These are phyloP conservation scores for Gaultheria prostrata DNA, from an alignment of 148 eudicot species.

Conservation along the genomic window DNA sequence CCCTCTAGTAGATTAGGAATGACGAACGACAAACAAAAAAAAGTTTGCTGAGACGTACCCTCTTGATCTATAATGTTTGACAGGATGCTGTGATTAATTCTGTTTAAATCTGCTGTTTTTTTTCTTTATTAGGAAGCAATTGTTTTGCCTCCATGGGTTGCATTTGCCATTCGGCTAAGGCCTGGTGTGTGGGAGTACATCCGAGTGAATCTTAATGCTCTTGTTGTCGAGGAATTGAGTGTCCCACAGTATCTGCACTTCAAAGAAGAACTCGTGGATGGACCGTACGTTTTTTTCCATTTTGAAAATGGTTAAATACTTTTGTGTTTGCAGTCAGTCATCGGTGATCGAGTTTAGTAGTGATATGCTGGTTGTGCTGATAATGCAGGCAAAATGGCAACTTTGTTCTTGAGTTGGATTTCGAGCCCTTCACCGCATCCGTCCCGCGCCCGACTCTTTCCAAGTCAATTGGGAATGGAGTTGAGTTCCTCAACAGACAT, in stretches of 20 bases:
- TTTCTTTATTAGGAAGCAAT: conserved; percentile 51
- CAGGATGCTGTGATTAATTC: conserved; percentile 21
- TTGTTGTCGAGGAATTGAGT: conserved; percentile 61
- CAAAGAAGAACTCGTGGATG: conserved; percentile 82
- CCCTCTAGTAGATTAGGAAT: no score
- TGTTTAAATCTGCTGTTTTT: background rate
- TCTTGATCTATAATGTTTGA: background rate
- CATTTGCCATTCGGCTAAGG: conserved; percentile 79
- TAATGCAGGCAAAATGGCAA: conserved; percentile 62
- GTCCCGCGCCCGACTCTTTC: conserved; percentile 92
- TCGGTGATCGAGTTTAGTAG: no score
- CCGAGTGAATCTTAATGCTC: conserved; percentile 59
- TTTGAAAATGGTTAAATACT: no score
- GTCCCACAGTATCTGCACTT: conserved; percentile 76
- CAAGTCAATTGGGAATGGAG: conserved; percentile 94
- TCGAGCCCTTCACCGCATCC: conserved; percentile 87
- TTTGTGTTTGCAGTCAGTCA: no score
- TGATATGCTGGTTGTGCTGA: background rate
- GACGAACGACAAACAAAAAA: no score
- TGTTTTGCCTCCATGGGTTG: conserved; percentile 80
- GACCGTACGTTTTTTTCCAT: conserved; percentile 43
- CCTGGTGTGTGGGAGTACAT: conserved; percentile 99
- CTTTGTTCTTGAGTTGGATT: conserved; percentile 93
- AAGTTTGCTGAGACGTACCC: background rate
- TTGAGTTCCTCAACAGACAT: conserved; percentile 93